Evolutionary conservation across 768 basidiomycete species (phyloP).

Genomic region (Xerocomellus amylosporus): DNA sequence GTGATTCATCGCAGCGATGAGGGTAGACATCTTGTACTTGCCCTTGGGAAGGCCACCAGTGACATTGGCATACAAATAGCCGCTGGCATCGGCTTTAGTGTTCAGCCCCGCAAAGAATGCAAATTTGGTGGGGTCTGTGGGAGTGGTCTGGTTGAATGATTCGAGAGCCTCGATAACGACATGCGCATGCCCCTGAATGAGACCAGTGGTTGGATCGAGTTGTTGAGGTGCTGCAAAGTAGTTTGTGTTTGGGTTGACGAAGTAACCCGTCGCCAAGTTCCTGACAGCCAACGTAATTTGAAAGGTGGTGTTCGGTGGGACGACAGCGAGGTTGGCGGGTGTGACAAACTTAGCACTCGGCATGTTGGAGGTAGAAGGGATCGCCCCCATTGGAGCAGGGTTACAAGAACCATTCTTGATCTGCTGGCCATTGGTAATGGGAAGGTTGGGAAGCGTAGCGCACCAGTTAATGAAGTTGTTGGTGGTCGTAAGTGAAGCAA

Average conservation of each 20-base stretch:
- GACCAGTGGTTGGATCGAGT: constrained; percentile 41
- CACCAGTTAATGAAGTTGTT: constrained; percentile 80
- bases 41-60: constrained; percentile 54
- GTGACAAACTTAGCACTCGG: constrained; percentile 53
- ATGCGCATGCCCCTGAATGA: constrained; percentile 61
- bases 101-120: constrained; percentile 61
- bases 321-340: constrained; percentile 43
- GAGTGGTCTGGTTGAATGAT: constrained; percentile 46
- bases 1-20: constrained; percentile 48
- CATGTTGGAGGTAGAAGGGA: constrained; percentile 48
- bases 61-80: constrained; percentile 47
- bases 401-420: constrained; percentile 55
- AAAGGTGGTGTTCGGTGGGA: constrained; percentile 49
- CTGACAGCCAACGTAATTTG: constrained; percentile 48
- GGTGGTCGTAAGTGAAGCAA: constrained; percentile 55
- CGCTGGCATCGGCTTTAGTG: constrained; percentile 38
- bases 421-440: constrained; percentile 63
- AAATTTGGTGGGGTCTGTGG: constrained; percentile 50
- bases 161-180: constrained; percentile 55
- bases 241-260: constrained; percentile 52
- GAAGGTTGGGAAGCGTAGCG: constrained; percentile 41
- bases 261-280: constrained; percentile 51
- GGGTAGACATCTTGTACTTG: constrained; percentile 43
- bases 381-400: constrained; percentile 57
- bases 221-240: constrained; percentile 58